Base-by-base conservation (phyloP, 208 protist genomes). In the Crithidia bombi region DNA sequence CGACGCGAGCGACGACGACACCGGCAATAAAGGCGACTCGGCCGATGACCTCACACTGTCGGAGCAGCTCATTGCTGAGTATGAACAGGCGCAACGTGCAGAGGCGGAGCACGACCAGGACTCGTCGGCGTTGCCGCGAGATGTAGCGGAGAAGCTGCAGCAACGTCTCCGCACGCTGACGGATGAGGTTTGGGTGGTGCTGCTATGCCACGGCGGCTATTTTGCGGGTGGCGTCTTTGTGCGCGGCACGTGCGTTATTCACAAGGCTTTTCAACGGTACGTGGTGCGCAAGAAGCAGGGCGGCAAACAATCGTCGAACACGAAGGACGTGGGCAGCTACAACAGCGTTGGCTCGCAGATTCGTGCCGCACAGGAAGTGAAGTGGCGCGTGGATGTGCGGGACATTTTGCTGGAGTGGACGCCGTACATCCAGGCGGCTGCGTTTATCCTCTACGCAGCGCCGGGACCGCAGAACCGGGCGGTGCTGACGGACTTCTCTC, bases 211-310 rank as follows among this genome's bases (percentile, higher is more conserved):
- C 58, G 92, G 92, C 62, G 92, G 92, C 19, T 95, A 91, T 63
- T 97, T 97, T 68, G 82, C 92, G 35, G 92, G 92, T 12, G 92
- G 90, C 28, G 81, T 95, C 21, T 97, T 93, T 66, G 30, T 77
- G 21, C 30, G 74, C 11, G 83, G 80, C 17, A 47, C 73, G 38
- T 87, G 85, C 39, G 54, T 96, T 4, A 66, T 81, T 2, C 91
- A 97, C 80, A 96, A 94, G 61, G 65, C 88, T 0, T 96, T 96
- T 44, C 87, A 94, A 73, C 83, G 92, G n/a, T 97, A 97, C 63
- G 89, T 96, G 5, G 86, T 94, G 57, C 87, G 93, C 26, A 97
- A 97, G 62, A 97, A 97, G 72, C 93, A 97, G 72, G 93, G 93
- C 21, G 90, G 91, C 28, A 91, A 92, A 65, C 93, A 97, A 71